Base-by-base conservation (phyloP, 2,329 filamentous ascomycete species). In the Chaetoscypha palmicola region DNA sequence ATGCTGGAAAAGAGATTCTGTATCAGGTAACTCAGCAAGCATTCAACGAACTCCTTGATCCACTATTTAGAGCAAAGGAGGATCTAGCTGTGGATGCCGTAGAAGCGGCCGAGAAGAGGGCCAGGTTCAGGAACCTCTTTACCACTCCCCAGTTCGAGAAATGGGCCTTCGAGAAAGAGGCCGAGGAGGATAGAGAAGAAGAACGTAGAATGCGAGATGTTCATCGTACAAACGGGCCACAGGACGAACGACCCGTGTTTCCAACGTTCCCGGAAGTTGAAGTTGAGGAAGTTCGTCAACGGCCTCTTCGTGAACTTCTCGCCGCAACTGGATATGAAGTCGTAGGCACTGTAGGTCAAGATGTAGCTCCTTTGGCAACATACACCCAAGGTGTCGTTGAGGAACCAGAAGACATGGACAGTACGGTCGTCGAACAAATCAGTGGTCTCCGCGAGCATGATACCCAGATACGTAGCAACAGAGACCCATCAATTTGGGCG, bases 21-120 rank as follows among this genome's bases (percentile, higher is more conserved):
- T 96, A 94, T 58, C 86, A 95, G 62, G 81, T 94, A 23, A 89
- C 87, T 0, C 89, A 96, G 63, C 85, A 95, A 63, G 85, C 88
- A 0, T 87, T 95, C 67, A 96, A 97, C 58, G 89, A 97, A 64
- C 70, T 97, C 2, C 76, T 98, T 0, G 87, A 97, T 58, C 75
- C 81, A 1, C 72, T 98, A 0, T 98, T 98, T 68, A 83, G 83
- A 54, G 71, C 75, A 3, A 83, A 83, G 52, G 91, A 97, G 63
- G 81, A 90, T 50, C 63, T 86, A 14, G 81, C 88, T 1, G 66
- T 92, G 47, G 73, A 79, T 43, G 81, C 81, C 9, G 74, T 77
- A 7, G 71, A 74, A 38, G 86, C 83, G 0, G 77, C 75, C 49
- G 66, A 68, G 8, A 70, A 78, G 44, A 77, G 87, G 30, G 70